phyloP scores from a whole-genome alignment of 495 filamentous ascomycete species.

The Massariosphaeria phaeospora region DNA sequence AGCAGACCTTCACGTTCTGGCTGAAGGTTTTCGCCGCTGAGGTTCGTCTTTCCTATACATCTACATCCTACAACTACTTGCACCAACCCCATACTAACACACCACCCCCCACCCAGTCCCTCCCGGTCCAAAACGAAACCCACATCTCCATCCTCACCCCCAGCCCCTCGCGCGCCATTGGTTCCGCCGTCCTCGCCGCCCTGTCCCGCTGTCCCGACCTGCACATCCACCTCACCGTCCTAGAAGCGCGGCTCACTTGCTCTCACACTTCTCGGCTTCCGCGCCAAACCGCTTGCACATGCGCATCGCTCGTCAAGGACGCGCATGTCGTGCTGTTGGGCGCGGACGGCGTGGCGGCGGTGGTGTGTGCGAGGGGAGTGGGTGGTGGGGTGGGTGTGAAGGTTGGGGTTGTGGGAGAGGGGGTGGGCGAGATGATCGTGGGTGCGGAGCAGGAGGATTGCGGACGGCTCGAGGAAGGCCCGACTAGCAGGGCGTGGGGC shows the following conservation, averaged over 20 bases:
- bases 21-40: background rate
- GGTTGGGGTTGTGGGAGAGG: conserved; percentile 53
- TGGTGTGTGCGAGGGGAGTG: conserved; percentile 60
- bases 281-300: conserved; percentile 37
- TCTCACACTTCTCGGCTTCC: conserved; percentile 41
- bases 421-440: conserved; percentile 61
- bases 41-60: background rate
- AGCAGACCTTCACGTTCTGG: background rate
- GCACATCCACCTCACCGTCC: conserved; percentile 7
- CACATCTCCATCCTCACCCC: conserved; percentile 11
- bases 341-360: conserved; percentile 59
- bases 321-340: conserved; percentile 57
- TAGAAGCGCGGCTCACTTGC: conserved; percentile 50
- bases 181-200: background rate
- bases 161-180: conserved; percentile 6
- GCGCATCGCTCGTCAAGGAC: conserved; percentile 46
- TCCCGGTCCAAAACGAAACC: background rate
- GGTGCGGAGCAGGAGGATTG: conserved; percentile 41
- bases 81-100: background rate
- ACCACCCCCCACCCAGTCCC: background rate
- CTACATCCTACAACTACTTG: background rate
- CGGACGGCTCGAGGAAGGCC: too few relatives aligned
- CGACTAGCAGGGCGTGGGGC: conserved; percentile 5
- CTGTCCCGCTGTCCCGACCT: background rate
- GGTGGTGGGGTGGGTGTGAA: too few relatives aligned